Evolutionary conservation across 495 filamentous ascomycete genomes (phyloP).

Genomic region (Penicillium odoratum): DNA sequence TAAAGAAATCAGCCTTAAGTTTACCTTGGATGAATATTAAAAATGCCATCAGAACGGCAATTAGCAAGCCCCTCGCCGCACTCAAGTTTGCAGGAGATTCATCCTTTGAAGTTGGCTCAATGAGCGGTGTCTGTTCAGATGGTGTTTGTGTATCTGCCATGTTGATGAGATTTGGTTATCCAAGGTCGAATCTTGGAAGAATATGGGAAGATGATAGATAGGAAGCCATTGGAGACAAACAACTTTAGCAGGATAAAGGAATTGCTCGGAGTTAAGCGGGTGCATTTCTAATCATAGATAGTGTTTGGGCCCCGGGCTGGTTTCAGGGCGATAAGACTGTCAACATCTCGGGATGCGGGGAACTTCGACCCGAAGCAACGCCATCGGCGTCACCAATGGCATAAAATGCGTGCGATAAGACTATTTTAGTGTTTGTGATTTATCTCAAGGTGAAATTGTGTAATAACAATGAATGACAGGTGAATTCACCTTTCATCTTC

Average conservation of each 20-base stretch:
- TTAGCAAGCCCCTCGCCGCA: slow-evolving; percentile 13
- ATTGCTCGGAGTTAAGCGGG: slow-evolving; percentile 14
- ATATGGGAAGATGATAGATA: background rate
- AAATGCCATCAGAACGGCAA: slow-evolving; percentile 21
- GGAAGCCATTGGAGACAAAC: slow-evolving; percentile 1
- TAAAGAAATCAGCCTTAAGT: background rate
- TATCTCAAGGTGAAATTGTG: background rate
- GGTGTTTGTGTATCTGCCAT: slow-evolving; percentile 23
- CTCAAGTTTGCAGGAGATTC: slow-evolving; percentile 11
- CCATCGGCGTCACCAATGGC: background rate
- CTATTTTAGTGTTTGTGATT: background rate
- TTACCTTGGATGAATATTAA: slow-evolving; percentile 30
- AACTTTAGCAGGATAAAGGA: background rate
- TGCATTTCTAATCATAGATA: slow-evolving; percentile 24
- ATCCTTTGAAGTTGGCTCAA: slow-evolving; percentile 9
- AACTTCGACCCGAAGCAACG: background rate
- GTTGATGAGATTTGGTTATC: background rate
- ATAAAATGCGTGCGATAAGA: background rate
- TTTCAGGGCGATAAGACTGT: no score
- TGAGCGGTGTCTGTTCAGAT: slow-evolving; percentile 32
- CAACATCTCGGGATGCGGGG: background rate
- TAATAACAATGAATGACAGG: background rate
- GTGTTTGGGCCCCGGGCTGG: background rate
- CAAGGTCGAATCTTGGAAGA: background rate
- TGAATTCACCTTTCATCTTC: background rate